These are phyloP conservation scores for Fusarium sp. DNA, from an alignment of 2,329 filamentous ascomycete species.

Conservation along the genomic window DNA sequence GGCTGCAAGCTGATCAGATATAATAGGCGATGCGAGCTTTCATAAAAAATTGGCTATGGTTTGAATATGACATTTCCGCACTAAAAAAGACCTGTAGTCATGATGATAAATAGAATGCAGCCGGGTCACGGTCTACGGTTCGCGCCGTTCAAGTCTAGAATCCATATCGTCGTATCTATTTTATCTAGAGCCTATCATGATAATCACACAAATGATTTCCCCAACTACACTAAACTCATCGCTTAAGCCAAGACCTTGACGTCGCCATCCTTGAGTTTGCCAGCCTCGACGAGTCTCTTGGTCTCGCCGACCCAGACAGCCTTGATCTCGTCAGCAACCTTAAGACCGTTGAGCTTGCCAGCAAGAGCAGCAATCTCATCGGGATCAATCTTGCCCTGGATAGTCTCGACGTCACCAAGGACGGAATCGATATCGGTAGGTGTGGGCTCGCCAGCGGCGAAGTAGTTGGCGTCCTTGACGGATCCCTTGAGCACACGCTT, in stretches of 20 bases:
- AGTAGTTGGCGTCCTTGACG: conserved; percentile 99
- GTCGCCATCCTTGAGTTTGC: conserved; percentile 89
- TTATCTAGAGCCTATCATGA: conserved; percentile 40
- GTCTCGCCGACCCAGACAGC: conserved; percentile 82
- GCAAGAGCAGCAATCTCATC: conserved; percentile 91
- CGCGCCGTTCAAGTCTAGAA: conserved; percentile 31
- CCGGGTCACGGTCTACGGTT: conserved; percentile 16
- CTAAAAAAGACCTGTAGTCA: background rate
- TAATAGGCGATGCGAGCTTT: too few relatives aligned
- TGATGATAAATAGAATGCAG: conserved; percentile 3
- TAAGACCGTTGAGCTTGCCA: conserved; percentile 81
- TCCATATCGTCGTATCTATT: conserved; percentile 41
- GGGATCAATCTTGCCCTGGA: conserved; percentile 89
- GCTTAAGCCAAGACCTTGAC: conserved; percentile 70
- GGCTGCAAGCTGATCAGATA: too few relatives aligned
- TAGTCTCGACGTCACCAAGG: conserved; percentile 84
- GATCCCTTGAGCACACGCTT: conserved; percentile 95
- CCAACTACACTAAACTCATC: background rate
- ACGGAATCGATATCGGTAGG: conserved; percentile 84
- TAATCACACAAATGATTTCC: conserved; percentile 14
- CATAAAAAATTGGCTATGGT: too few relatives aligned
- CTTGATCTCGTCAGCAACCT: conserved; percentile 88
- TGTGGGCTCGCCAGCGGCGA: conserved; percentile 79
- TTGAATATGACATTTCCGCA: background rate
- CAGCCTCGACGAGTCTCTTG: conserved; percentile 80